Conservation (phyloP, 257 asterid genomes). For the Prunella vulgaris region DNA sequence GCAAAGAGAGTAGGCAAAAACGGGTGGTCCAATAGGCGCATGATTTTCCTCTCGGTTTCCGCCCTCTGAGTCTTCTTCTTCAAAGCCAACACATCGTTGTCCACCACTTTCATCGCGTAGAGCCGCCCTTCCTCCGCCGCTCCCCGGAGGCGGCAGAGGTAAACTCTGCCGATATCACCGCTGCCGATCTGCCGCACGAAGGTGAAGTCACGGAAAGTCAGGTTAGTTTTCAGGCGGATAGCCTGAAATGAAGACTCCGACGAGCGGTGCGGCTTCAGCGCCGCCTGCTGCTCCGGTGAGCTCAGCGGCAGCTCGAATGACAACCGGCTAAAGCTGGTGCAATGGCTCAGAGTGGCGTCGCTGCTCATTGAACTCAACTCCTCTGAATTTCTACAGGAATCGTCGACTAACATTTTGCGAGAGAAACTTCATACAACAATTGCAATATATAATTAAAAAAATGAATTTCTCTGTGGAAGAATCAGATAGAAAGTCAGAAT, state of each 20-base stretch:
- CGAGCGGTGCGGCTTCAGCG: conserved; percentile 63
- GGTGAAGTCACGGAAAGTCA: conserved; percentile 60
- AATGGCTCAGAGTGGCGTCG: conserved; percentile 42
- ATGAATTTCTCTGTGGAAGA: not conserved
- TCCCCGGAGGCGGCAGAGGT: conserved; percentile 53
- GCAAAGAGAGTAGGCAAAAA: conserved; percentile 75
- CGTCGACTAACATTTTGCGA: conserved; percentile 31
- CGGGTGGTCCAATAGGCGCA: conserved; percentile 73
- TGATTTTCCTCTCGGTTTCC: conserved; percentile 73
- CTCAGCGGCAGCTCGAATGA: conserved; percentile 58
- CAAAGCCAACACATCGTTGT: conserved; percentile 58
- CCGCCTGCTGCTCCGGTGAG: conserved; percentile 51
- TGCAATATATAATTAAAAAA: too few relatives aligned
- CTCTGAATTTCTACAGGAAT: conserved; percentile 27
- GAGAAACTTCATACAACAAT: conserved; percentile 21
- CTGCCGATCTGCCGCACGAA: conserved; percentile 77
- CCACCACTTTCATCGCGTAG: conserved; percentile 93
- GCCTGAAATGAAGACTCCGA: conserved; percentile 65
- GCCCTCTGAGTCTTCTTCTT: conserved; percentile 76
- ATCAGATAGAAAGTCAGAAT: conserved; percentile 21
- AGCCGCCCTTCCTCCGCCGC: conserved; percentile 35
- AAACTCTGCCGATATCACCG: conserved; percentile 83
- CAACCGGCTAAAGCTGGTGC: conserved; percentile 60
- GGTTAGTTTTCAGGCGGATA: conserved; percentile 29
- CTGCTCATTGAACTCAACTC: conserved; percentile 66